Evolutionary conservation across 2,329 filamentous ascomycete genomes (phyloP), one percentile per base, ranked within the genome.

Genomic region (Cladosporium velox): DNA sequence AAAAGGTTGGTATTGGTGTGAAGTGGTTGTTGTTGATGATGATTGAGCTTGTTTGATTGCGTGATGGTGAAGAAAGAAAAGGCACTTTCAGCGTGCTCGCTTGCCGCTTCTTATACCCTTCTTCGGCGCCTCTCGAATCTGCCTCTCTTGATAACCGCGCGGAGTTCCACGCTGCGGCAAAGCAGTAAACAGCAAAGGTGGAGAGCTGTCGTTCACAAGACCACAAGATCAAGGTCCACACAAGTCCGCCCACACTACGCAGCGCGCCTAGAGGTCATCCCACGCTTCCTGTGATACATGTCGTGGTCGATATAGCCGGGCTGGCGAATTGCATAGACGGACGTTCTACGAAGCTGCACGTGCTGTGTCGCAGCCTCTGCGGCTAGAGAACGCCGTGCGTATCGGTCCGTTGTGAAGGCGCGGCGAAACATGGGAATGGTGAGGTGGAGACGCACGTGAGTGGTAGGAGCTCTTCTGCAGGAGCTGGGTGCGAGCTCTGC

Each of bases 31-130:
- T 26, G 28, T 32, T 59, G 57, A n/a, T 44, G 41, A 32, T 59
- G 34, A 35, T 63, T 32, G 54, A 41, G 60, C n/a, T 30, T 41
- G 62, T 65, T 65, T 59, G 55, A 59, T 65, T 59, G 63, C 57
- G 54, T 59, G 54, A 59, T 65, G 63, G 30, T 47, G 38, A 59
- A 55, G n/a, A 47, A 47, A 51, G 44, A 64, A 30, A 21, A 41
- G 59, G 21, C 28, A 52, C 26, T 35, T 35, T 8, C 35, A 26
- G 44, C 47, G 51, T 28, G 51, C 61, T 35, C 35, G 38, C 51
- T 64, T 52, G 49, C 21, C 51, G 51, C 61, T 32, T 47, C 34
- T 64, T 64, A 64, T 64, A 64, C 55, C 55, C 35, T 52, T 41
- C 41, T 38, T 32, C 55, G 18, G 35, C 26, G 24, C 52, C 52